These are phyloP conservation scores for Moringa oleifera DNA, from an alignment of 345 rosid species.

Conservation along the genomic window DNA sequence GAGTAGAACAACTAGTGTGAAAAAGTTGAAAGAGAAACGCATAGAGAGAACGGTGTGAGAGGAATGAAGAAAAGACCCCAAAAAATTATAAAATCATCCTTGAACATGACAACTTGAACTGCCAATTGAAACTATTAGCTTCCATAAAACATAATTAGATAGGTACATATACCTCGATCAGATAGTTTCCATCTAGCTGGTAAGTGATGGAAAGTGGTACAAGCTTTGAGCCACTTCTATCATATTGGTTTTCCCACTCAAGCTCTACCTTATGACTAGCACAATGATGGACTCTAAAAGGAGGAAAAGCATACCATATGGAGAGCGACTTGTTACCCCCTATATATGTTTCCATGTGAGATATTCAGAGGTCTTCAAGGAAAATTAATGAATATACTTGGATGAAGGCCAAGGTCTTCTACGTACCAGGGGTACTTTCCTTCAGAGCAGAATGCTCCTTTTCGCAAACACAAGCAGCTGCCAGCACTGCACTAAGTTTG, in stretches of 20 bases:
- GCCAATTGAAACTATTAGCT: conserved; percentile 11
- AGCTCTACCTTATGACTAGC: conserved; percentile 53
- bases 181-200: conserved; percentile 59
- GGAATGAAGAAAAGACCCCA: not conserved
- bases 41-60: not conserved
- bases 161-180: conserved; percentile 44
- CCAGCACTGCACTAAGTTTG: conserved; percentile 50
- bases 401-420: conserved; percentile 19
- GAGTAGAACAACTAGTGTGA: not conserved
- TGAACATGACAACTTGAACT: conserved; percentile 10
- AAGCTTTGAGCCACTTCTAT: conserved; percentile 34
- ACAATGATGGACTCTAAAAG: conserved; percentile 74
- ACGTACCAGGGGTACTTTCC: conserved; percentile 46
- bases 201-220: conserved; percentile 41
- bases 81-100: not conserved
- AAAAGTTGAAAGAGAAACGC: not conserved
- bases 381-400: conserved; percentile 3
- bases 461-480: conserved; percentile 73
- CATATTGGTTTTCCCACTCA: conserved; percentile 68
- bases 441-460: conserved; percentile 41
- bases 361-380: conserved; percentile 9
- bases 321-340: conserved; percentile 43
- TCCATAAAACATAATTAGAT: conserved; percentile 10
- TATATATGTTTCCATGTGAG: conserved; percentile 29
- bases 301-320: conserved; percentile 72